phyloP scores from a whole-genome alignment of 1,284 basidiomycete genomes.

The Microbotryum saponariae region DNA sequence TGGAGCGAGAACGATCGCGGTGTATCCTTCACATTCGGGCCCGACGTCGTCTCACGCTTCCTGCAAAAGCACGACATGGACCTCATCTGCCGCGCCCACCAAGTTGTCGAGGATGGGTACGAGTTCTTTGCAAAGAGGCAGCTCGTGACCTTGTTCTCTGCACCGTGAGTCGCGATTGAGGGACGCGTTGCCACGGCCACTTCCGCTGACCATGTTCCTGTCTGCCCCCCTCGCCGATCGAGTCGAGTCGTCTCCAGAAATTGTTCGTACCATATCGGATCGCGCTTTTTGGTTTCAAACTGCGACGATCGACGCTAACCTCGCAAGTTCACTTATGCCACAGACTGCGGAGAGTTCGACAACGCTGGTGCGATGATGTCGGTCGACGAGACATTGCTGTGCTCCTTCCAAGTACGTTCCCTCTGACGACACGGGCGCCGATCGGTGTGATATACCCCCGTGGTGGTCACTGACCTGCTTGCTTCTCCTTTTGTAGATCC shows the following conservation, averaged over 20 bases:
- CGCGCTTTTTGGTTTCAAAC: constrained; percentile 66
- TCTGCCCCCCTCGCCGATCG: too few species aligned
- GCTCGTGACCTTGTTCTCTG: constrained; percentile 93
- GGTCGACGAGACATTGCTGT: constrained; percentile 93
- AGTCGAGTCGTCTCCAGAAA: not conserved
- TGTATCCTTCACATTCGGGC: constrained; percentile 97
- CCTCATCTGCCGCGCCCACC: constrained; percentile 95
- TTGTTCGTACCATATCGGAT: not conserved
- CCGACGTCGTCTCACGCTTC: constrained; percentile 95
- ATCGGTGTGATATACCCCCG: not conserved
- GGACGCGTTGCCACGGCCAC: constrained; percentile 40
- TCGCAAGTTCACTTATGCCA: constrained; percentile 63
- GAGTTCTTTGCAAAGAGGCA: constrained; percentile 98
- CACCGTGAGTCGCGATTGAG: constrained; percentile 48
- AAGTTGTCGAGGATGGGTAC: constrained; percentile 98
- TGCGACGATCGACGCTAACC: constrained; percentile 68
- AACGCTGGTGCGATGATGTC: constrained; percentile 99
- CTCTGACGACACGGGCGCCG: too few species aligned
- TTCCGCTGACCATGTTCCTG: constrained; percentile 86
- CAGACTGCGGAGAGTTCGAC: constrained; percentile 64
- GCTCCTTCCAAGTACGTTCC: constrained; percentile 84
- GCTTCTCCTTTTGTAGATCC: constrained; percentile 54
- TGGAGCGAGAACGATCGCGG: constrained; percentile 99
- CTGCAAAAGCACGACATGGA: constrained; percentile 99
- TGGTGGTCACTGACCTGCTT: not conserved